phyloP scores from a whole-genome alignment of 345 rosid species.

The Gossypium thurberi region DNA sequence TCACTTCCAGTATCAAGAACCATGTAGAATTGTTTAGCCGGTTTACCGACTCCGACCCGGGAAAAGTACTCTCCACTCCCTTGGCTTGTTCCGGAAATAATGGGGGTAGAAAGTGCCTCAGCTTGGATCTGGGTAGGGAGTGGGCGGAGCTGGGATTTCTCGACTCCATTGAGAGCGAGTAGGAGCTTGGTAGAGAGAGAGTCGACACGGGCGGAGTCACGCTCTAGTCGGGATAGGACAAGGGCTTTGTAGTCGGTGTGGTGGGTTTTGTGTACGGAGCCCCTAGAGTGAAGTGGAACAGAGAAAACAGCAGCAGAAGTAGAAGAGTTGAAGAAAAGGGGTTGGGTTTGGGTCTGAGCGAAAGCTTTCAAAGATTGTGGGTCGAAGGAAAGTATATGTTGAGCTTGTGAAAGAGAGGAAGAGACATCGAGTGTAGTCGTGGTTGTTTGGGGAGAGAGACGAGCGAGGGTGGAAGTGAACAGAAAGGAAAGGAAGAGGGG shows the following conservation, averaged over 20 bases:
- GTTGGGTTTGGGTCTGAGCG: not conserved
- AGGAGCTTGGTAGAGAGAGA: slow-evolving; percentile 35
- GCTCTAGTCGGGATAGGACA: slow-evolving; percentile 53
- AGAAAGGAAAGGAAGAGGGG: slow-evolving; percentile 14
- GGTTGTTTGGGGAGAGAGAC: slow-evolving; percentile 23
- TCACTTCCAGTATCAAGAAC: slow-evolving; percentile 87
- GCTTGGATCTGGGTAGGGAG: slow-evolving; percentile 30
- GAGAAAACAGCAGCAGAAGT: slow-evolving; percentile 29
- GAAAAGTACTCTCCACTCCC: slow-evolving; percentile 98
- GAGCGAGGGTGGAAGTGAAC: slow-evolving; percentile 26
- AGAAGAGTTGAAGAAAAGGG: slow-evolving; percentile 13
- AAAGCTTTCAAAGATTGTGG: slow-evolving; percentile 19
- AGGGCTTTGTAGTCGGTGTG: slow-evolving; percentile 57
- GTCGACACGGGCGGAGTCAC: slow-evolving; percentile 67
- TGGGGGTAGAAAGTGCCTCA: slow-evolving; percentile 54
- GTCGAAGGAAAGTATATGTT: slow-evolving; percentile 35
- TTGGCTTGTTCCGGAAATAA: slow-evolving; percentile 63
- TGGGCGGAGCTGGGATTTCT: slow-evolving; percentile 52
- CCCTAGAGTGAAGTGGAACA: slow-evolving; percentile 59
- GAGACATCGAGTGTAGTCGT: slow-evolving; percentile 41
- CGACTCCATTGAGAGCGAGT: slow-evolving; percentile 39
- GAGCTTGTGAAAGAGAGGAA: slow-evolving; percentile 46
- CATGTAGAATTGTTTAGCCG: slow-evolving; percentile 54
- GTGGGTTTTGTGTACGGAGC: slow-evolving; percentile 31
- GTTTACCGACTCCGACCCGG: slow-evolving; percentile 67